These are phyloP conservation scores for Ceratocystis cubensis DNA, from an alignment of 2,329 filamentous ascomycete species.

Conservation along the genomic window DNA sequence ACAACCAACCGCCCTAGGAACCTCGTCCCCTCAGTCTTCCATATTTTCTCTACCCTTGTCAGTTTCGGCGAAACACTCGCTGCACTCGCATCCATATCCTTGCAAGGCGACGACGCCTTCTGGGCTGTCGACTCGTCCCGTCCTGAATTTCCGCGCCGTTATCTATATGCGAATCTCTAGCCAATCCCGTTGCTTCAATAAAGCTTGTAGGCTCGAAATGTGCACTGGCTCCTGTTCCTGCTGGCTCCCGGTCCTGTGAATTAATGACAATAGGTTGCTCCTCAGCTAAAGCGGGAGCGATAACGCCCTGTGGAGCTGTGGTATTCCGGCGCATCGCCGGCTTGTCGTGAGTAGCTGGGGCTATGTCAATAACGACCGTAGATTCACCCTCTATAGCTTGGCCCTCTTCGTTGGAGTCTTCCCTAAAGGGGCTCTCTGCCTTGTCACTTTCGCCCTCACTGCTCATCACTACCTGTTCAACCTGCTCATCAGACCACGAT, in stretches of 20 bases:
- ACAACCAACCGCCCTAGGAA: background rate
- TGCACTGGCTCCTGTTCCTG: background rate
- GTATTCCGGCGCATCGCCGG: background rate
- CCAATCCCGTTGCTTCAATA: background rate
- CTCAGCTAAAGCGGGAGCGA: background rate
- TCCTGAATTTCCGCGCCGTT: background rate
- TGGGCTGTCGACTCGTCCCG: background rate
- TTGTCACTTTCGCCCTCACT: background rate
- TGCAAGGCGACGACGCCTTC: background rate
- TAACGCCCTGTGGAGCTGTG: background rate
- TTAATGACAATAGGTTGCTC: background rate
- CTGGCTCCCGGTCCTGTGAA: background rate
- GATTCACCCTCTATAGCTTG: background rate
- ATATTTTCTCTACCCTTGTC: background rate
- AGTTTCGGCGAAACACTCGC: background rate
- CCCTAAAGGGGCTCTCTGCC: background rate
- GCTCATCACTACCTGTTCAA: background rate
- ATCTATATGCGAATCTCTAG: background rate
- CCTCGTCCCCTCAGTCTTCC: background rate
- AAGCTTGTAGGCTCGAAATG: background rate
- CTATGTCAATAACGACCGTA: background rate
- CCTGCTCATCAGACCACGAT: background rate
- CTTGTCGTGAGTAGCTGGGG: background rate
- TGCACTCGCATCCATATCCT: background rate
- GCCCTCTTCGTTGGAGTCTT: background rate